Base-by-base conservation (phyloP, 805 yeast genomes). In the Yamadazyma sp. region DNA sequence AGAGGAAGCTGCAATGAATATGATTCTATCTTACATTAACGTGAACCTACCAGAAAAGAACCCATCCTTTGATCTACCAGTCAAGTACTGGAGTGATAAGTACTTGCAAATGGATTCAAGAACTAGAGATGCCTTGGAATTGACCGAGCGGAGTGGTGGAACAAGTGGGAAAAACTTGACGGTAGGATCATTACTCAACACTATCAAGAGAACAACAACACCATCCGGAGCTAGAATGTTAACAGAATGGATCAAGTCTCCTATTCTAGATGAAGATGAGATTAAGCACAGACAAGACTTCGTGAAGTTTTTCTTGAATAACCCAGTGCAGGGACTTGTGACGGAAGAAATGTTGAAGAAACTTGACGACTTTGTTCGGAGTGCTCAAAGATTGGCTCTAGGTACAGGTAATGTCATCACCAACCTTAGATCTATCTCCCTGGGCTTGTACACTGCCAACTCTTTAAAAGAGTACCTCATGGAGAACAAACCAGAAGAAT, bases 241-340 rank as follows among this genome's bases (percentile, higher is more conserved):
- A 9, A 75, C 82, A 6, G 80, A 81, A 36, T 88, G 97, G 96
- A 61, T 91, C 4, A 71, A 85, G 17, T 78, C 87, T 2, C 99
- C 99, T 0, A 72, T 86, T 0, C 71, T 83, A 7, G 75, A 82
- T 49, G 50, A 75, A 0, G 49, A 54, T 0, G 84, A 77, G 44
- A 78, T 93, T 10, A 57, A 56, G 12, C 50, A 55, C 13, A 65
- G 99, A 18, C 70, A 67, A 37, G 44, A 47, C 3, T 66, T 59
- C 40, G 74, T 69, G 2, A 35, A 46, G 9, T 38, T 64, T 7
- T 65, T 66, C 45, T 15, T 41, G 4, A 15, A 32, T 3, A 28
- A 32, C 27, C 31, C 40, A 5, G 18, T 34, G 17, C 40, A 40
- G n/a, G 19, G 38, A 21, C n/a, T 41, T 5, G 29, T 36, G 12